Evolutionary conservation across 192 early-diverging fungal species (phyloP).

Genomic region (Backusella tuberculispora): DNA sequence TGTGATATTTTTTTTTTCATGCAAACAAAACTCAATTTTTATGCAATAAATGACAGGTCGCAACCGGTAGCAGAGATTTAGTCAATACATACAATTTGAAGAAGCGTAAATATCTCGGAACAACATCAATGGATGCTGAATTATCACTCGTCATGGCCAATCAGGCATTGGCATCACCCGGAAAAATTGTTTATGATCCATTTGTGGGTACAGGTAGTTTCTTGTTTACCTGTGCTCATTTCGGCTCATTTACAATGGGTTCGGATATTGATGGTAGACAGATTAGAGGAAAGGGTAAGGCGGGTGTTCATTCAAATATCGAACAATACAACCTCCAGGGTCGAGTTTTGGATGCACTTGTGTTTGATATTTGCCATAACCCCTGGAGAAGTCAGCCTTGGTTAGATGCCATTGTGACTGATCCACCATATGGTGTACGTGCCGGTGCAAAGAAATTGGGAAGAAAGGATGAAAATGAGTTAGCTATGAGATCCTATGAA

Average conservation of each 20-base stretch:
- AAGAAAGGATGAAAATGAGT: slow-evolving; percentile 54
- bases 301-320: slow-evolving; percentile 77
- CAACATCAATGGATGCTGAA: slow-evolving; percentile 98
- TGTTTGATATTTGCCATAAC: slow-evolving; percentile 86
- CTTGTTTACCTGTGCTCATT: slow-evolving; percentile 91
- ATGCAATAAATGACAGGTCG: slow-evolving; percentile 48
- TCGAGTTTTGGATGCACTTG: slow-evolving; percentile 80
- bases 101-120: slow-evolving; percentile 93
- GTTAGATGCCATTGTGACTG: slow-evolving; percentile 94
- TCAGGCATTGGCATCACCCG: slow-evolving; percentile 74
- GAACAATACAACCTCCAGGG: slow-evolving; percentile 78
- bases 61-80: slow-evolving; percentile 69
- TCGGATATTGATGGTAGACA: slow-evolving; percentile 98
- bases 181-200: slow-evolving; percentile 89
- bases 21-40: slow-evolving; percentile 8
- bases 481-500: slow-evolving; percentile 46
- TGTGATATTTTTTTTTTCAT: background rate
- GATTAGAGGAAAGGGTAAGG: slow-evolving; percentile 81
- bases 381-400: slow-evolving; percentile 70
- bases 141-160: slow-evolving; percentile 97
- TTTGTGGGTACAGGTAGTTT: slow-evolving; percentile 98
- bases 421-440: slow-evolving; percentile 96
- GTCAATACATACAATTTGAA: slow-evolving; percentile 92
- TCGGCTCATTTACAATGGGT: slow-evolving; percentile 89
- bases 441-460: slow-evolving; percentile 95